Percentiles rank a stretch among this genome's conserved stretches.
phyloP scores from a whole-genome alignment of 177 flowering plant species.

The Vitis hybrid region DNA sequence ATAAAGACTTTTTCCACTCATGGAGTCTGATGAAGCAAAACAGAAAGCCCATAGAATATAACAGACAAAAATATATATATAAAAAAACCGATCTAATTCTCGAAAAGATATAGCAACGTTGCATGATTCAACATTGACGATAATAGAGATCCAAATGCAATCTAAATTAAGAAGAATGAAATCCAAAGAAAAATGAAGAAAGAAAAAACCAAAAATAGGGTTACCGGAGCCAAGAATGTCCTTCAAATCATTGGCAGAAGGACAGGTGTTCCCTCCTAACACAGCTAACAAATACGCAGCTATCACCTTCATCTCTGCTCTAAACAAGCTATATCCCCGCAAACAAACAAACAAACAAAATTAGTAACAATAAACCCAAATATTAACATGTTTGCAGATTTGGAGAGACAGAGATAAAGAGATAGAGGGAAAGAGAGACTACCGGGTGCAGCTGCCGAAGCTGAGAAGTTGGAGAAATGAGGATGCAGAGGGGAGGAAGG shows the following conservation, averaged over 20 bases:
- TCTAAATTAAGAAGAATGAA: not conserved
- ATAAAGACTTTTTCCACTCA: too few species aligned
- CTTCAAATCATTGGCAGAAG: conserved; percentile 12
- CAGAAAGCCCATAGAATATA: too few species aligned
- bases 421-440: not conserved
- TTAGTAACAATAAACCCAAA: not conserved
- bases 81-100: not conserved
- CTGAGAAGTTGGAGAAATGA: not conserved
- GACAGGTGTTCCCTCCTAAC: conserved; percentile 7
- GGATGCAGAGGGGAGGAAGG: not conserved
- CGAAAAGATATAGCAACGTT: not conserved
- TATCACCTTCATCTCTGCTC: conserved; percentile 10
- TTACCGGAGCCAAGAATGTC: conserved; percentile 12
- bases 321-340: not conserved
- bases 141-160: too few species aligned
- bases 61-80: not conserved
- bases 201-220: not conserved
- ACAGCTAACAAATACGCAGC: conserved; percentile 7
- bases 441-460: not conserved
- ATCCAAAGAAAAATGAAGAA: not conserved
- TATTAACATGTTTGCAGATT: too few species aligned
- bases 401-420: not conserved
- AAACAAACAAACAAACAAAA: not conserved
- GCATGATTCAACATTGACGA: too few species aligned
- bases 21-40: too few species aligned